Conservation (phyloP, 1,284 basidiomycete genomes). For the Baeospora myosura region DNA sequence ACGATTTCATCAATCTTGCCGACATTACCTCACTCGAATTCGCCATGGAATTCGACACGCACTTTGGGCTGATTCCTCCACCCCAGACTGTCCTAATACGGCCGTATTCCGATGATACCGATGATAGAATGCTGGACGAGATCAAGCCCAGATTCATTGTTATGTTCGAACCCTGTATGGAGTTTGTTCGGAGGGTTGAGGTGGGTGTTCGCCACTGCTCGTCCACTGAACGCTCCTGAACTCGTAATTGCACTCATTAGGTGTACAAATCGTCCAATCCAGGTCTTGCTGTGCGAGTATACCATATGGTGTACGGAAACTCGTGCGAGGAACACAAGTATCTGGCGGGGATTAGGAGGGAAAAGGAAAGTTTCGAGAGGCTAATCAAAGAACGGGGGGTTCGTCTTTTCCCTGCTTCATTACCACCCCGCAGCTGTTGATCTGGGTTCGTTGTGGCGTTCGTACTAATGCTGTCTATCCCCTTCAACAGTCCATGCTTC, state of each 20-base stretch:
- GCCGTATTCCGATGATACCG: conserved; percentile 87
- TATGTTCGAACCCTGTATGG: conserved; percentile 92
- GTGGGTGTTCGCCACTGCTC: conserved; percentile 32
- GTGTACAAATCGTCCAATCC: conserved; percentile 80
- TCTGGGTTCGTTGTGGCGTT: too few species aligned
- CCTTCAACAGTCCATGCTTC: conserved; percentile 71
- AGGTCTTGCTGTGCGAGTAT: conserved; percentile 81
- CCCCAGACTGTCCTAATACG: conserved; percentile 83
- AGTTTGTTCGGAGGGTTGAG: conserved; percentile 90
- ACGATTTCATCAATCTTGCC: conserved; percentile 8
- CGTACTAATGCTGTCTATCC: too few species aligned
- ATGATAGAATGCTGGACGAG: conserved; percentile 86
- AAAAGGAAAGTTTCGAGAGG: conserved; percentile 92
- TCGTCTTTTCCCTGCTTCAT: conserved; percentile 24
- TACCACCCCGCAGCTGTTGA: neutral
- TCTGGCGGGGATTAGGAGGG: conserved; percentile 78
- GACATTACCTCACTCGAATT: conserved; percentile 30
- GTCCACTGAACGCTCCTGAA: neutral
- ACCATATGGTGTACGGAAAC: conserved; percentile 90
- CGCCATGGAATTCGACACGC: conserved; percentile 59
- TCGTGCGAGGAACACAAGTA: conserved; percentile 97
- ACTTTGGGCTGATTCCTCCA: conserved; percentile 78
- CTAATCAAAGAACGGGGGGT: conserved; percentile 91
- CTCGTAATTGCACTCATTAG: conserved; percentile 30
- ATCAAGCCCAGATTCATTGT: conserved; percentile 87